Percentiles rank a stretch among this genome's conserved stretches.
phyloP scores from a whole-genome alignment of 1,284 basidiomycete species.

The Trichosporon sp. region DNA sequence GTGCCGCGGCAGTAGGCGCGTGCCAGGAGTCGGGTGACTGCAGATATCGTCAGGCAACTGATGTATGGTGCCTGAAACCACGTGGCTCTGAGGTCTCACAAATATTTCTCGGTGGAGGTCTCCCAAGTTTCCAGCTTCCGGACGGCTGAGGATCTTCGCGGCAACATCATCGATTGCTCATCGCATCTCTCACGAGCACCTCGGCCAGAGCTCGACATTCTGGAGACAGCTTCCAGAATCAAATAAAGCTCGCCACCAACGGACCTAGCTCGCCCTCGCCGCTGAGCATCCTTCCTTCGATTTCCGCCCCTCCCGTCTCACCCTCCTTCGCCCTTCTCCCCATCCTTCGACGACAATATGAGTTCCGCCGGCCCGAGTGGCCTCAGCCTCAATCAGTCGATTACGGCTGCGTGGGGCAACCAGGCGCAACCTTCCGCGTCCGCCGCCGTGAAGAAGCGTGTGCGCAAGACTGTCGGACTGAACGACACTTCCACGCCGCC shows the following conservation, averaged over 20 bases:
- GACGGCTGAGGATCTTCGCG: neutral
- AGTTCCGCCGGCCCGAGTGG: slow-evolving; percentile 24
- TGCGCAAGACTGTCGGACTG: slow-evolving; percentile 31
- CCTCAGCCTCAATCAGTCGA: slow-evolving; percentile 45
- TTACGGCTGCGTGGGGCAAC: slow-evolving; percentile 49
- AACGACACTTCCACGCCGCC: slow-evolving; percentile 27
- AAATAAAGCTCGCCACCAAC: no score
- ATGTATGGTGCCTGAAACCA: neutral
- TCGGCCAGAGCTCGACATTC: neutral
- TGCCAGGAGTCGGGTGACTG: no score
- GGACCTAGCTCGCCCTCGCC: neutral
- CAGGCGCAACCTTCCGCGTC: slow-evolving; percentile 20
- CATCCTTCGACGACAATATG: slow-evolving; percentile 21
- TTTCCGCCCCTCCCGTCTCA: neutral
- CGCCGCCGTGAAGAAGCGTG: slow-evolving; percentile 25
- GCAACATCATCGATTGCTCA: neutral
- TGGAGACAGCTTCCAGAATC: no score
- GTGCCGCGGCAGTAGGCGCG: no score
- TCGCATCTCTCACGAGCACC: neutral
- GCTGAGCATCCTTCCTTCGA: neutral
- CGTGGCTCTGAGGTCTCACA: neutral
- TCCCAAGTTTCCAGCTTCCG: slow-evolving; percentile 2
- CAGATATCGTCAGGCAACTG: no score
- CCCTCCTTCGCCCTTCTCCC: neutral
- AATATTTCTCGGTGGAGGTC: slow-evolving; percentile 20